A percentile compares a stretch with the other conserved stretches of the same genome.
These are phyloP conservation scores for Pseudogymnoascus sp. DNA, from an alignment of 2,329 filamentous ascomycete genomes.

Conservation along the genomic window DNA sequence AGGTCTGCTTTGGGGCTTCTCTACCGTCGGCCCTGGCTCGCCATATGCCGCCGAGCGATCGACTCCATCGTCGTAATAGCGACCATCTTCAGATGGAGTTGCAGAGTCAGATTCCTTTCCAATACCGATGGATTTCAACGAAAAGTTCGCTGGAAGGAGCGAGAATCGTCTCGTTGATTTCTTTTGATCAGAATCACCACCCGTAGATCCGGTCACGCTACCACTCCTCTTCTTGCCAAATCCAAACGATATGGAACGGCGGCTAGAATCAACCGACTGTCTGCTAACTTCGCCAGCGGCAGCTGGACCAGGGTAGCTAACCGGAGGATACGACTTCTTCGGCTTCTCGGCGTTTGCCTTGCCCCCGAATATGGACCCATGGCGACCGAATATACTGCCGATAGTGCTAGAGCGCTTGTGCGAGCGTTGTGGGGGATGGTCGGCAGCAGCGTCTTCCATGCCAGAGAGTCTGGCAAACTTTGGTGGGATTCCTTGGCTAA, in stretches of 20 bases:
- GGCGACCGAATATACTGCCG: conserved; percentile 75
- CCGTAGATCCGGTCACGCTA: conserved; percentile 51
- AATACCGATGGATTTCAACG: conserved; percentile 56
- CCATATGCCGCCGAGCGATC: conserved; percentile 21
- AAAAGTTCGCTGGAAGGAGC: conserved; percentile 57
- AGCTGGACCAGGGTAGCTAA: conserved; percentile 76
- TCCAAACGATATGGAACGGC: conserved; percentile 63
- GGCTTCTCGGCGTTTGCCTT: conserved; percentile 52
- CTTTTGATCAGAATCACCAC: conserved; percentile 39
- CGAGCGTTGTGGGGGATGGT: neutral
- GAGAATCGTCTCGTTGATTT: conserved; percentile 62
- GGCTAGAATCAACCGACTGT: conserved; percentile 65
- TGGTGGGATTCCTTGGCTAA: conserved; percentile 41
- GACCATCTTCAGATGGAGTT: conserved; percentile 18
- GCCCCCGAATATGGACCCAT: conserved; percentile 71
- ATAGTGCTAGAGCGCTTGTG: conserved; percentile 70
- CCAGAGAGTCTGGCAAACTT: conserved; percentile 54
- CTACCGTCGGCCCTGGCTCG: conserved; percentile 10
- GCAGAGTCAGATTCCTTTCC: conserved; percentile 40
- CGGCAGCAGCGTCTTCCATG: conserved; percentile 37
- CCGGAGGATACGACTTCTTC: conserved; percentile 70
- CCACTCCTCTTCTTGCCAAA: conserved; percentile 66
- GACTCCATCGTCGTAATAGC: conserved; percentile 20
- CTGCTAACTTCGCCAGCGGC: conserved; percentile 40
- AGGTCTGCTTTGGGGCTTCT: neutral